Base-by-base conservation (phyloP, 2,329 filamentous ascomycete species). In the Epichloe coenophiala region DNA sequence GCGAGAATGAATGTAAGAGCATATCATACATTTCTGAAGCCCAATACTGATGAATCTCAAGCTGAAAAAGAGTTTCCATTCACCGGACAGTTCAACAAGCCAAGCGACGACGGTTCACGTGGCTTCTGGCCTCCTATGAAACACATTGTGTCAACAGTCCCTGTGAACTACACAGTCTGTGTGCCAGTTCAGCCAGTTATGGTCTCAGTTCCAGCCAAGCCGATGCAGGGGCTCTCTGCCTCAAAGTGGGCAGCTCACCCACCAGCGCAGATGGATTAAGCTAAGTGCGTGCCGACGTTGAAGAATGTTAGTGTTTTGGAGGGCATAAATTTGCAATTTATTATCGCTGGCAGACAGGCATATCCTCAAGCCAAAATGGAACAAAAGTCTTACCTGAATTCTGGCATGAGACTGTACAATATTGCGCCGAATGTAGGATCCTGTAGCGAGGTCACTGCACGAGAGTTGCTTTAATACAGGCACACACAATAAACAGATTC, bases 241-340 rank as follows among this genome's bases (percentile, higher is more conserved):
- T 49, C 47, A 3, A 51, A 6, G 31, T 51, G 50, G 50, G 50
- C 50, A 31, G 35, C 21, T 27, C 17, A 27, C 15, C 27, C 23
- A n/a, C 9, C 35, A 33, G 11, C 13, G n/a, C 15, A 36, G 35
- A 15, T 36, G 13, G 42, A 33, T 2, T 41, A 15, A 42, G 8
- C 40, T 9, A 23, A 21, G 3, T 35, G 7, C 2, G 37, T 17
- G 17, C 8, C 5, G 46, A 5, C 15, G 1, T 13, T 15, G 15
- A 13, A 40, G 17, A n/a, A 9, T 27, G 13, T 39, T 21, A 2
- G 13, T 11, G 35, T 36, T 3, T 35, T 46, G 17, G 8, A 36
- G 6, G 17, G 37, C 12, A 13, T 21, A 7, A 1, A 9, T 2
- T 27, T 1, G 13, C 21, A 6, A 12, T 38, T 9, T 17, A 17